These are phyloP conservation scores for Leucaena leucocephala DNA, from an alignment of 306 rosid genomes.

Conservation along the genomic window DNA sequence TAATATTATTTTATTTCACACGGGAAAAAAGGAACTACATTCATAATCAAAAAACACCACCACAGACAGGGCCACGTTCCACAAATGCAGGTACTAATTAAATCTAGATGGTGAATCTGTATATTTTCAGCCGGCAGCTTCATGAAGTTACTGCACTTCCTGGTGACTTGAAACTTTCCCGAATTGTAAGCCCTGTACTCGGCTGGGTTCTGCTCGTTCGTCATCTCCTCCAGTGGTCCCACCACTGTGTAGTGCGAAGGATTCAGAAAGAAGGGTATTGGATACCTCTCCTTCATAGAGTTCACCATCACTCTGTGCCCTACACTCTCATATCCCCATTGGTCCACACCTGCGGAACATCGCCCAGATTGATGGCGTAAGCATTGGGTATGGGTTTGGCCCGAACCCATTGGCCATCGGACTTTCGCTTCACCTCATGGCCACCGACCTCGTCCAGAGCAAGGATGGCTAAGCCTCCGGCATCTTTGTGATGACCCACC, in stretches of 20 bases:
- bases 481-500: conserved; percentile 84
- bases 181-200: conserved; percentile 43
- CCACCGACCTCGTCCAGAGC: conserved; percentile 81
- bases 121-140: conserved; percentile 53
- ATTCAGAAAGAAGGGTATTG: conserved; percentile 74
- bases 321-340: conserved; percentile 76
- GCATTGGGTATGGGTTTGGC: conserved; percentile 66
- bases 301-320: conserved; percentile 85
- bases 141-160: conserved; percentile 53
- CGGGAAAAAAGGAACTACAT: too few species aligned
- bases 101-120: too few species aligned
- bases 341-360: conserved; percentile 84
- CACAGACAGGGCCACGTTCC: too few species aligned
- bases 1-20: too few species aligned
- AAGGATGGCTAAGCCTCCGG: conserved; percentile 69
- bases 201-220: conserved; percentile 51
- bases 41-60: too few species aligned
- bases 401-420: conserved; percentile 71
- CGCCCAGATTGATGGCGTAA: conserved; percentile 72
- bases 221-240: conserved; percentile 65
- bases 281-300: conserved; percentile 60
- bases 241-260: conserved; percentile 62
- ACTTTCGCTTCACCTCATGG: conserved; percentile 57
- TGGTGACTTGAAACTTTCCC: conserved; percentile 47
- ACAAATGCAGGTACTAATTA: too few species aligned